phyloP scores from a whole-genome alignment of 2,329 filamentous ascomycete genomes.

The Colletotrichum liaoningense region DNA sequence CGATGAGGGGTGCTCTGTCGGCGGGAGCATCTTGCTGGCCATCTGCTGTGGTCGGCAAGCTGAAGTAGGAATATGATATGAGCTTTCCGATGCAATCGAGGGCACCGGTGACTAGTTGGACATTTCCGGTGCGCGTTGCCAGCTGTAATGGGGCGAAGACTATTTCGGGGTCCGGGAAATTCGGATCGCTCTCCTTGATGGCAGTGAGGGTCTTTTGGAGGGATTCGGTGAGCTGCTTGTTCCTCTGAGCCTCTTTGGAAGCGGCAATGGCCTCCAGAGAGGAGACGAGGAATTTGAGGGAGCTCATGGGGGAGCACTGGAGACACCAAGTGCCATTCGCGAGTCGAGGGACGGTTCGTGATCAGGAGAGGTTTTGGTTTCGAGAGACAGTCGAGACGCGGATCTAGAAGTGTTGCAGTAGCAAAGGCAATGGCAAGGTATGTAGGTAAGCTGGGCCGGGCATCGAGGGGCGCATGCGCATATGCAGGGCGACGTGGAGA shows the following conservation, averaged over 20 bases:
- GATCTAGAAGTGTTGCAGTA: conserved; percentile 10
- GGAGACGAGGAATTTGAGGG: conserved; percentile 94
- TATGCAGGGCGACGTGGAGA: conserved; percentile 31
- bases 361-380: neutral
- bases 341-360: neutral
- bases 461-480: conserved; percentile 35
- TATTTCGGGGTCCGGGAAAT: conserved; percentile 88
- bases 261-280: conserved; percentile 91
- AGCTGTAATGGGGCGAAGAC: conserved; percentile 92
- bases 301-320: conserved; percentile 79
- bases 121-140: conserved; percentile 87
- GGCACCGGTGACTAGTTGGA: conserved; percentile 87
- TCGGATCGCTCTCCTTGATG: conserved; percentile 85
- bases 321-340: conserved; percentile 58
- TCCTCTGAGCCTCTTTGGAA: conserved; percentile 90
- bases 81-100: conserved; percentile 99
- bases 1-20: conserved; percentile 87
- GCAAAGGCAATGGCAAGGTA: neutral
- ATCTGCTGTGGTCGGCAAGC: conserved; percentile 68
- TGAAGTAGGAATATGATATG: conserved; percentile 99
- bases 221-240: conserved; percentile 84
- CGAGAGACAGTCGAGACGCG: neutral
- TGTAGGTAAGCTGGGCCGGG: conserved; percentile 22
- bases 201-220: conserved; percentile 84
- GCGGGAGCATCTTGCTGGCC: conserved; percentile 40